A percentile compares a stretch with the other conserved stretches of the same genome.
phyloP scores from a whole-genome alignment of 2,329 filamentous ascomycete species.

The Dactylellina haptotyla region DNA sequence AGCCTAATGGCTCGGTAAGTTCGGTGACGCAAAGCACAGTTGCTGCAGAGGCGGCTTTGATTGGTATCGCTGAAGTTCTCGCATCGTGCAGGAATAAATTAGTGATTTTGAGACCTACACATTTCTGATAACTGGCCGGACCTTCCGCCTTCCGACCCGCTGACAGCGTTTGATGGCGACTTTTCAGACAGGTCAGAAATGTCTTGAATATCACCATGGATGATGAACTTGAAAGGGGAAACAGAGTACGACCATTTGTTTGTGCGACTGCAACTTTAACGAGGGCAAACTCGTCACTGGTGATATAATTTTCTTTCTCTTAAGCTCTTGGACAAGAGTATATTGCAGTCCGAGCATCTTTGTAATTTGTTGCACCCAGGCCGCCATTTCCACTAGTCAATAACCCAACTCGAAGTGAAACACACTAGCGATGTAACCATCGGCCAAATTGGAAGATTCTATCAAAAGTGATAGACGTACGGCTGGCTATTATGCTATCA shows the following conservation, averaged over 20 bases:
- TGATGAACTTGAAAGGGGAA: neutral
- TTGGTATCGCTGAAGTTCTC: constrained; percentile 32
- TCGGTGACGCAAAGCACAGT: constrained; percentile 42
- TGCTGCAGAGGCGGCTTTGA: constrained; percentile 5
- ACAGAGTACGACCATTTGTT: constrained; percentile 1
- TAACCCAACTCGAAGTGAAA: constrained; percentile 47
- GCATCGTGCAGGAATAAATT: constrained; percentile 24
- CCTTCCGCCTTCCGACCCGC: constrained; percentile 40
- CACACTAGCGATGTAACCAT: constrained; percentile 53
- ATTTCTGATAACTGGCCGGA: constrained; percentile 32
- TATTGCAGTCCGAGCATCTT: constrained; percentile 33
- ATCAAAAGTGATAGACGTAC: constrained; percentile 46
- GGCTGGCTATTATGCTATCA: constrained; percentile 38
- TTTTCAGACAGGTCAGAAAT: constrained; percentile 8
- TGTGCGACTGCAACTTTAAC: constrained; percentile 37
- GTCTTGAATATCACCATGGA: neutral
- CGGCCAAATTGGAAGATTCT: constrained; percentile 23
- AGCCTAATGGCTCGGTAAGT: constrained; percentile 47
- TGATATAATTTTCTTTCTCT: neutral
- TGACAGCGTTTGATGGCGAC: constrained; percentile 35
- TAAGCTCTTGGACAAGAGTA: constrained; percentile 5
- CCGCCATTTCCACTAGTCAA: constrained; percentile 38
- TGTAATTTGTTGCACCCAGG: constrained; percentile 43
- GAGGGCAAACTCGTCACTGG: neutral
- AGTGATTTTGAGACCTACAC: constrained; percentile 29